These are phyloP conservation scores for Fusarium palustre DNA, from an alignment of 2,329 filamentous ascomycete genomes.

Conservation along the genomic window DNA sequence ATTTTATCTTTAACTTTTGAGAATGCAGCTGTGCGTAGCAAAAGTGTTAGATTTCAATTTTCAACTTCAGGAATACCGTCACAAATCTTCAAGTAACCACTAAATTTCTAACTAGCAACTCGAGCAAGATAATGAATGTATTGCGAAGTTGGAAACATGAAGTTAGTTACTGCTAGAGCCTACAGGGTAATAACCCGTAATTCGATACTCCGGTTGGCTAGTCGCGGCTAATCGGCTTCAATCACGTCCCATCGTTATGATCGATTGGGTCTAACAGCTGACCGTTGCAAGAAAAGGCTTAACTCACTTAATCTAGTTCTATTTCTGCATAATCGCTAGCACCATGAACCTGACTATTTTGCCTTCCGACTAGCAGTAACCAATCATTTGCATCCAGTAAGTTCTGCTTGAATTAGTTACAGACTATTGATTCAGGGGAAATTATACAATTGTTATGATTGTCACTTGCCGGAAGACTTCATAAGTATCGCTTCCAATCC, in stretches of 20 bases:
- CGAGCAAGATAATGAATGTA: too few species aligned
- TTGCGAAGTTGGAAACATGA: not conserved
- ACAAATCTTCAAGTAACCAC: too few species aligned
- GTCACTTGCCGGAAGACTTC: not conserved
- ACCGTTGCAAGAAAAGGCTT: not conserved
- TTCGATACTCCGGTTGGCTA: too few species aligned
- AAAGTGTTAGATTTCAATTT: too few species aligned
- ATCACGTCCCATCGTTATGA: not conserved
- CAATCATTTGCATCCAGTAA: not conserved
- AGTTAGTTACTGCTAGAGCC: not conserved
- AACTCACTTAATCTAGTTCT: not conserved
- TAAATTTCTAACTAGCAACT: too few species aligned
- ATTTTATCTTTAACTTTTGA: too few species aligned
- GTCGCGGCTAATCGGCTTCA: too few species aligned
- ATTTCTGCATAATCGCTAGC: not conserved
- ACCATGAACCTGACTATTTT: not conserved
- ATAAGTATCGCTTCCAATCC: not conserved
- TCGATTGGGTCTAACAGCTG: not conserved
- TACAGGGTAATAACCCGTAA: too few species aligned
- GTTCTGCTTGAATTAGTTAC: accelerated
- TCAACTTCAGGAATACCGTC: too few species aligned
- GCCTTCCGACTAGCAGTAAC: not conserved
- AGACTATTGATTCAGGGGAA: not conserved
- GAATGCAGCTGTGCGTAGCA: too few species aligned
- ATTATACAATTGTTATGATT: not conserved